These are phyloP conservation scores for Aspergillus avenaceus DNA, from an alignment of 495 filamentous ascomycete species.

Conservation along the genomic window DNA sequence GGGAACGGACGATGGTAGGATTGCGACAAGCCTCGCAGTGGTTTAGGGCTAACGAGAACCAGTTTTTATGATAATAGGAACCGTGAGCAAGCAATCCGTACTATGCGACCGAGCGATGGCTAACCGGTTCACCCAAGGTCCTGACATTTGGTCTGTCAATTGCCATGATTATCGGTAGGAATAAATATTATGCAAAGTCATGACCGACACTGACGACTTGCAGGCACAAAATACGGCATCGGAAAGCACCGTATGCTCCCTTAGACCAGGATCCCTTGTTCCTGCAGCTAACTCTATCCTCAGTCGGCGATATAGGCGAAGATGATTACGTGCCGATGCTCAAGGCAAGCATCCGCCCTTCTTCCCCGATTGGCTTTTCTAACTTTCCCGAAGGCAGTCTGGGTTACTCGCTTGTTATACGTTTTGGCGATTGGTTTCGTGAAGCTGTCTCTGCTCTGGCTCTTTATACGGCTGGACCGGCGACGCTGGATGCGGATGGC, in stretches of 20 bases:
- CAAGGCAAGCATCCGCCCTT: constrained; percentile 1
- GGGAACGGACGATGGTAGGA: constrained; percentile 6
- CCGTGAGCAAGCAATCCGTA: too few relatives aligned
- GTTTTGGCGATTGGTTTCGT: constrained; percentile 3
- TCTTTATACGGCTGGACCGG: constrained; percentile 14
- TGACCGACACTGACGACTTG: not conserved
- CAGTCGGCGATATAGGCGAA: not conserved
- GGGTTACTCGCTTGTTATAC: constrained; percentile 8
- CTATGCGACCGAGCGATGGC: not conserved
- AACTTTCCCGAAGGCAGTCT: constrained; percentile 2
- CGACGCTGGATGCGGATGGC: constrained; percentile 10
- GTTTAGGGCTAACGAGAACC: too few relatives aligned
- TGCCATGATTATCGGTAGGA: constrained; percentile 5
- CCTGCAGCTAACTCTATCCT: not conserved
- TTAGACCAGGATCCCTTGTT: not conserved
- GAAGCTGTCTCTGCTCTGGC: constrained; percentile 16
- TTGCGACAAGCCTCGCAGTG: not conserved
- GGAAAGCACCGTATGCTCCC: constrained; percentile 9
- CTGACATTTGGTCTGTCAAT: constrained; percentile 9
- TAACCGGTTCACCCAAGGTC: not conserved
- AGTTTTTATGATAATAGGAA: constrained; percentile 6
- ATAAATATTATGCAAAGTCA: not conserved
- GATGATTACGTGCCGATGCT: constrained; percentile 5
- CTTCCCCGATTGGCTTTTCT: too few relatives aligned
- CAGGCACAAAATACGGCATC: constrained; percentile 3